Evolutionary conservation across 805 yeast species (phyloP).

Genomic region (Clavispora asparagi): DNA sequence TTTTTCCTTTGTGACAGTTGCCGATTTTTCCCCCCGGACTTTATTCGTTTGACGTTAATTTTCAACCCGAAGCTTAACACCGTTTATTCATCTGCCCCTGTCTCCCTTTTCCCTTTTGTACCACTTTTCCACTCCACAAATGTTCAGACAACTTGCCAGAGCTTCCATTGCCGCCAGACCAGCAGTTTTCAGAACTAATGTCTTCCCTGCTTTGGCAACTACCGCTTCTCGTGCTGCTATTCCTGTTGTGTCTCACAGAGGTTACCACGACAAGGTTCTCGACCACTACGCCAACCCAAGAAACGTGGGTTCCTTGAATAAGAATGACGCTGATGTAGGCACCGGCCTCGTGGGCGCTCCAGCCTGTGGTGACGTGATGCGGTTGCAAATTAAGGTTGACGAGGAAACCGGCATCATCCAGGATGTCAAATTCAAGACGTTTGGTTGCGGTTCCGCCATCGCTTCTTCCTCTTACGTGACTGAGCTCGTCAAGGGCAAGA

Average conservation of each 20-base stretch:
- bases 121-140: neutral
- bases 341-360: constrained; percentile 99
- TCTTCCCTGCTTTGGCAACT: neutral
- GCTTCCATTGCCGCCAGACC: constrained; percentile 6
- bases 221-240: neutral
- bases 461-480: constrained; percentile 95
- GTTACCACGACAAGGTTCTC: constrained; percentile 88
- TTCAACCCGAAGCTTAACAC: no score
- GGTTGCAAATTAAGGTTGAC: constrained; percentile 88
- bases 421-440: constrained; percentile 96
- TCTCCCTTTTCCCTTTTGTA: neutral
- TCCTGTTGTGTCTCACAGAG: constrained; percentile 16
- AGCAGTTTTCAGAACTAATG: neutral
- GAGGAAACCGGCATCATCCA: constrained; percentile 86
- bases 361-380: constrained; percentile 99
- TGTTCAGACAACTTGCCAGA: constrained; percentile 16
- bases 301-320: constrained; percentile 91
- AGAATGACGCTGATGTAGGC: constrained; percentile 71
- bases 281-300: constrained; percentile 97
- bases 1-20: neutral
- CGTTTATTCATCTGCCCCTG: no score
- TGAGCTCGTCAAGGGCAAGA: constrained; percentile 90
- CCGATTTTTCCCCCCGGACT: no score
- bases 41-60: no score
- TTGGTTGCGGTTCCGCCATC: constrained; percentile 98